Evolutionary conservation across 208 protist genomes (phyloP).

Genomic region (Hexamita inflata): DNA sequence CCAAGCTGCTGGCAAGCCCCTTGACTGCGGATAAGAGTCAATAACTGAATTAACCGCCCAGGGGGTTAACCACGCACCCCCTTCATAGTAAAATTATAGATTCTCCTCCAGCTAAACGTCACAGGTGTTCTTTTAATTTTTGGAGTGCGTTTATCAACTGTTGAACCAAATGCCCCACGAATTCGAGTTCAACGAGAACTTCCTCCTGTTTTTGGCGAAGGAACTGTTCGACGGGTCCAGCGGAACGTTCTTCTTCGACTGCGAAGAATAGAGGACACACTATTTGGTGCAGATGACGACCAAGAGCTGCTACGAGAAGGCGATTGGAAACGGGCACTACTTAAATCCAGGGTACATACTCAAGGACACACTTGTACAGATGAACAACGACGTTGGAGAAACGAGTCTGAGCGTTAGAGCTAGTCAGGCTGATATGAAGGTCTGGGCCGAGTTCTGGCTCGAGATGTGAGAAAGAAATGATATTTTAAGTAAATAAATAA

Average conservation of each 20-base stretch:
- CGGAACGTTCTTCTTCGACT: constrained; percentile 49
- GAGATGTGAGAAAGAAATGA: too few relatives aligned
- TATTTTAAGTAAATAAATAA: too few relatives aligned
- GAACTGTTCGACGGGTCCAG: constrained; percentile 20
- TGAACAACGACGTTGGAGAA: too few relatives aligned
- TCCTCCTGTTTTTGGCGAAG: constrained; percentile 47
- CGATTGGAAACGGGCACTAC: too few relatives aligned
- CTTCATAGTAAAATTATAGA: not conserved
- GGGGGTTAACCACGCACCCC: not conserved
- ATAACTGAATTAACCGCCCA: not conserved
- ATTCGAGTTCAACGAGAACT: constrained; percentile 51
- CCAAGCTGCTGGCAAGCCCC: too few relatives aligned
- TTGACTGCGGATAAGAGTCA: too few relatives aligned
- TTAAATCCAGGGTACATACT: too few relatives aligned
- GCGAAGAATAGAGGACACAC: constrained; percentile 26
- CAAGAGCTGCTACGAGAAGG: too few relatives aligned
- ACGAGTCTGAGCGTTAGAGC: too few relatives aligned
- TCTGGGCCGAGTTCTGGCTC: too few relatives aligned
- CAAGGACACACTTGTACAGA: too few relatives aligned
- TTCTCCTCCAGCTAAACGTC: not conserved
- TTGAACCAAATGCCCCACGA: constrained; percentile 35
- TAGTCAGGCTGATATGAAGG: too few relatives aligned
- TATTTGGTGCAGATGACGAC: not conserved
- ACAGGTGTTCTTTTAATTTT: constrained; percentile 55
- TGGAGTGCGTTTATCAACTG: constrained; percentile 52